These are phyloP conservation scores for Thermomyces lanuginosus DNA, from an alignment of 2,329 filamentous ascomycete genomes.

Conservation along the genomic window DNA sequence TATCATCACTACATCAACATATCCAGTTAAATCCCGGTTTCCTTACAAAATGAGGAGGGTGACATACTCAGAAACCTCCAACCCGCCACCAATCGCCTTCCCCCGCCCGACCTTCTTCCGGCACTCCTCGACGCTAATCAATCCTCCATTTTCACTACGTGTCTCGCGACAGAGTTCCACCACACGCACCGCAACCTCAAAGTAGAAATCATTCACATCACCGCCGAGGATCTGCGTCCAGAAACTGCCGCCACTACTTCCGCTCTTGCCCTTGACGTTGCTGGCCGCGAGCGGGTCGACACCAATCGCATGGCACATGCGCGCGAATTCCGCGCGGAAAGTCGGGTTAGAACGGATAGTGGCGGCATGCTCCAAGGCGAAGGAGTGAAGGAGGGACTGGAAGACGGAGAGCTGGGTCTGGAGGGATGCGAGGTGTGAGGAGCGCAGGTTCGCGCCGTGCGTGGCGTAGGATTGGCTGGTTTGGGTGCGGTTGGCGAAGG, in stretches of 20 bases:
- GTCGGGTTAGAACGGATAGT: constrained; percentile 91
- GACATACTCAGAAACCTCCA: constrained; percentile 60
- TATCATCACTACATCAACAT: constrained; percentile 51
- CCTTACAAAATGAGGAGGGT: not conserved
- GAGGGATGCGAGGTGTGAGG: constrained; percentile 66
- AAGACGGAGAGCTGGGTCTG: constrained; percentile 91
- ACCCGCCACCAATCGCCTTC: constrained; percentile 55
- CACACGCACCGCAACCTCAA: constrained; percentile 86
- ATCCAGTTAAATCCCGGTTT: not conserved
- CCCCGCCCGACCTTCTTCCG: constrained; percentile 56
- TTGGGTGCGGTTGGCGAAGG: constrained; percentile 71
- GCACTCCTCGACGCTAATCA: constrained; percentile 73
- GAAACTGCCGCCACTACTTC: constrained; percentile 44
- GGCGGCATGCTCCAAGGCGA: constrained; percentile 82
- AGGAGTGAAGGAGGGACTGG: constrained; percentile 85
- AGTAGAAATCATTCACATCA: constrained; percentile 96
- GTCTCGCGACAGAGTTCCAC: constrained; percentile 85
- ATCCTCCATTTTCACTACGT: constrained; percentile 74
- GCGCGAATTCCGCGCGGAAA: constrained; percentile 91
- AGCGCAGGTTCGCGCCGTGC: constrained; percentile 76
- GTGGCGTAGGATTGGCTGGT: constrained; percentile 78
- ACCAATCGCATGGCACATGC: constrained; percentile 95
- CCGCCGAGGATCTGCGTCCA: constrained; percentile 88
- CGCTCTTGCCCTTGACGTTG: constrained; percentile 35
- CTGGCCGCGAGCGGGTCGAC: constrained; percentile 78